phyloP scores from a whole-genome alignment of 2,329 filamentous ascomycete genomes.

The Curvularia hawaiiensis region DNA sequence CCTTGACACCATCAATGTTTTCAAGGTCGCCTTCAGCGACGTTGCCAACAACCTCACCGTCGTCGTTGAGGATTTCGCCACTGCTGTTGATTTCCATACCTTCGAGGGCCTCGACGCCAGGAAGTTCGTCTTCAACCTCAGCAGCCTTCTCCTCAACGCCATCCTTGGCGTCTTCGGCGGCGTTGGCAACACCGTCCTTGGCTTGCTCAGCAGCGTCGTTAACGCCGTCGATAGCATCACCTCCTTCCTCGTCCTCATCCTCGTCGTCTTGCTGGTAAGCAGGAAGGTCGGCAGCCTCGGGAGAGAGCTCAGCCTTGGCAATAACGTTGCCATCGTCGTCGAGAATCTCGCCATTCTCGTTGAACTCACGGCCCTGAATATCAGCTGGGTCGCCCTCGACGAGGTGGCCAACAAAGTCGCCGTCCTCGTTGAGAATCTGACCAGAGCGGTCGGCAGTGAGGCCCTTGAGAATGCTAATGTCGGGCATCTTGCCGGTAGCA shows the following conservation, averaged over 20 bases:
- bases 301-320: constrained; percentile 57
- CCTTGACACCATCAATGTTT: constrained; percentile 52
- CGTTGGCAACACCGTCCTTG: constrained; percentile 41
- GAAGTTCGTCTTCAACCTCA: constrained; percentile 56
- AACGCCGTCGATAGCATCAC: constrained; percentile 28
- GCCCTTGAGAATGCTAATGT: constrained; percentile 54
- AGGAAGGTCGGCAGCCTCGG: constrained; percentile 51
- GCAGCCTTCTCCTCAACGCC: constrained; percentile 39
- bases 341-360: constrained; percentile 61
- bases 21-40: constrained; percentile 52
- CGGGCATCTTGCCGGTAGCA: constrained; percentile 49
- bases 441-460: constrained; percentile 54
- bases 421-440: constrained; percentile 57
- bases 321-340: constrained; percentile 60
- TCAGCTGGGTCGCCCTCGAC: constrained; percentile 55
- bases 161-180: constrained; percentile 35
- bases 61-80: constrained; percentile 55
- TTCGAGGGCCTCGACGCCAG: constrained; percentile 58
- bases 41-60: constrained; percentile 57
- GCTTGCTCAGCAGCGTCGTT: constrained; percentile 24
- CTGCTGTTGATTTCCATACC: constrained; percentile 58
- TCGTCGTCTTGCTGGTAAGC: constrained; percentile 34
- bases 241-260: constrained; percentile 38
- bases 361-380: constrained; percentile 56
- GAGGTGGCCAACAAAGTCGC: constrained; percentile 56